Conservation (phyloP, 1,284 basidiomycete species). For the Meira nashicola region DNA sequence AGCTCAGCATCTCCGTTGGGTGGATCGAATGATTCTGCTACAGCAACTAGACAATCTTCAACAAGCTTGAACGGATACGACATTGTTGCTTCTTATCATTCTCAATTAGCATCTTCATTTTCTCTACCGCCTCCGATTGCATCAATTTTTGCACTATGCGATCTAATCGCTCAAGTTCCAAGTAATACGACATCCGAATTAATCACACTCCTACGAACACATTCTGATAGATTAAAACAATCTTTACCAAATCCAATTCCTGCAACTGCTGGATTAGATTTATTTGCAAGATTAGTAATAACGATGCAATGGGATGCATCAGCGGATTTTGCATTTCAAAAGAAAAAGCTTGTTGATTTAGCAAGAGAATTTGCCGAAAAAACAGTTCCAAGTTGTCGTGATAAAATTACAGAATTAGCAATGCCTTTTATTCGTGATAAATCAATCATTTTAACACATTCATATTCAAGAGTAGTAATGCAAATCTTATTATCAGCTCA, state of each 20-base stretch:
- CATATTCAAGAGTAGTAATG: constrained; percentile 92
- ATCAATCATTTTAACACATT: constrained; percentile 81
- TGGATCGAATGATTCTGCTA: background rate
- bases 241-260: constrained; percentile 74
- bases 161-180: constrained; percentile 70
- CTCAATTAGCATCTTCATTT: constrained; percentile 29
- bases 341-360: constrained; percentile 71
- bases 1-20: background rate
- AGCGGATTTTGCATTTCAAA: constrained; percentile 71
- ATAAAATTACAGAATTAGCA: constrained; percentile 82
- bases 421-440: constrained; percentile 91
- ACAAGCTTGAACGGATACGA: constrained; percentile 19
- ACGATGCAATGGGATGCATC: constrained; percentile 71
- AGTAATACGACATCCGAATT: constrained; percentile 88
- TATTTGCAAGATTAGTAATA: constrained; percentile 82
- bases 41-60: background rate
- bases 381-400: constrained; percentile 62
- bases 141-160: constrained; percentile 73
- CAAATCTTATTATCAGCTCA: constrained; percentile 78
- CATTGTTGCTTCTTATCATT: constrained; percentile 38
- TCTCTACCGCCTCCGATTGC: constrained; percentile 81
- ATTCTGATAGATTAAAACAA: constrained; percentile 64
- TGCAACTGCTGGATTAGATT: constrained; percentile 79
- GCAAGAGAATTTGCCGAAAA: constrained; percentile 67
- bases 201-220: constrained; percentile 72